Evolutionary conservation across 768 basidiomycete species (phyloP).

Genomic region (Suillus plorans): DNA sequence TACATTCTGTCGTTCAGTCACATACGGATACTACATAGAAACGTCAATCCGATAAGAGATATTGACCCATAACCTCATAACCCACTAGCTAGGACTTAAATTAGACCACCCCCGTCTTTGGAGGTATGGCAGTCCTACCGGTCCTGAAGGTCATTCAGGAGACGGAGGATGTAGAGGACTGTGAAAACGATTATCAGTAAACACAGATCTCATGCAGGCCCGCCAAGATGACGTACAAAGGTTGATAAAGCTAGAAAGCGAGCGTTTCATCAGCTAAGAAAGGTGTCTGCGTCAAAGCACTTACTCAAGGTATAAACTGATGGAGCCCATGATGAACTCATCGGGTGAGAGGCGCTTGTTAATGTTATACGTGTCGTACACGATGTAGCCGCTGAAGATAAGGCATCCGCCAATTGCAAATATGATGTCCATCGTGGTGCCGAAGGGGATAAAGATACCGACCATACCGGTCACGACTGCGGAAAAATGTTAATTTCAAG

Average conservation of each 20-base stretch:
- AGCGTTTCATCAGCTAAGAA: constrained; percentile 18
- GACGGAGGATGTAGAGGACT: constrained; percentile 86
- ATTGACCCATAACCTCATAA: background rate
- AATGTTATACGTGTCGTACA: constrained; percentile 90
- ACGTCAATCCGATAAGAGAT: background rate
- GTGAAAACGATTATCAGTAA: constrained; percentile 9
- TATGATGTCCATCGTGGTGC: constrained; percentile 75
- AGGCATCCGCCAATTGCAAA: constrained; percentile 77
- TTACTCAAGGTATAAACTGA: constrained; percentile 93
- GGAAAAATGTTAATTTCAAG: constrained; percentile 6
- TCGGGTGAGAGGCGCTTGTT: constrained; percentile 88
- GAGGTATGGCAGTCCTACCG: constrained; percentile 21
- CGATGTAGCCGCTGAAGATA: constrained; percentile 86
- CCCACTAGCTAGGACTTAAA: background rate
- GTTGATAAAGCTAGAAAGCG: constrained; percentile 68
- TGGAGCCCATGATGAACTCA: constrained; percentile 88
- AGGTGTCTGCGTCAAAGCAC: constrained; percentile 28
- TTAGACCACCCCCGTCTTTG: background rate
- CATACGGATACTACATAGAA: background rate
- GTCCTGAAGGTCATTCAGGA: constrained; percentile 60
- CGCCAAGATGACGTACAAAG: constrained; percentile 58
- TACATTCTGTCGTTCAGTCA: background rate
- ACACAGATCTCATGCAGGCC: background rate
- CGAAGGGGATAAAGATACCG: constrained; percentile 85
- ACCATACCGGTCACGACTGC: constrained; percentile 81